These are phyloP conservation scores for Friedmanniomyces simplex DNA, from an alignment of 495 filamentous ascomycete genomes.

Conservation along the genomic window DNA sequence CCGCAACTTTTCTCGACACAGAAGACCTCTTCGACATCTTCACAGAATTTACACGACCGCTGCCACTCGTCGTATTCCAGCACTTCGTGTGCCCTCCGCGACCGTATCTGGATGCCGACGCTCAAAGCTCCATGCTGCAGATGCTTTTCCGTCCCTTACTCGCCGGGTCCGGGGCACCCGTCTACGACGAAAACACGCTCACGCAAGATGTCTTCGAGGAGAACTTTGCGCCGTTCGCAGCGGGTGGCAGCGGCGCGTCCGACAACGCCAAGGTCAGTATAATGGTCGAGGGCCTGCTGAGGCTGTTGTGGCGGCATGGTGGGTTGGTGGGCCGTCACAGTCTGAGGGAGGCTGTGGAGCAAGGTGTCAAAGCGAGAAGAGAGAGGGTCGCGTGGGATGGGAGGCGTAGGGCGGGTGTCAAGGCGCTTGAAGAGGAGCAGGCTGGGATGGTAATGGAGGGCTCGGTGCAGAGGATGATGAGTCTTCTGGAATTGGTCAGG, in stretches of 20 bases:
- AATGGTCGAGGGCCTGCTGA: constrained; percentile 59
- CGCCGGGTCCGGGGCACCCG: constrained; percentile 42
- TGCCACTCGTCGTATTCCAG: constrained; percentile 62
- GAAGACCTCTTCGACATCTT: constrained; percentile 58
- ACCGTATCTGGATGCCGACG: constrained; percentile 8
- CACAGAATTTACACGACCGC: constrained; percentile 50
- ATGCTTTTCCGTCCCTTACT: constrained; percentile 53
- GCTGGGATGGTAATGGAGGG: constrained; percentile 22
- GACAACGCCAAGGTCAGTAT: constrained; percentile 79
- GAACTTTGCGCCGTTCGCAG: constrained; percentile 63
- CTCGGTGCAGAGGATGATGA: constrained; percentile 11
- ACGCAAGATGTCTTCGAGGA: constrained; percentile 42
- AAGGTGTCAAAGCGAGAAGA: constrained; percentile 55
- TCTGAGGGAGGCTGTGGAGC: constrained; percentile 45
- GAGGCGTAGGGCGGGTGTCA: constrained; percentile 32
- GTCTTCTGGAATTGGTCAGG: constrained; percentile 1
- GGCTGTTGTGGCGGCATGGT: constrained; percentile 41
- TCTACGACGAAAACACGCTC: constrained; percentile 32
- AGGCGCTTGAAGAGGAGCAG: constrained; percentile 33
- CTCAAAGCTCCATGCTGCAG: constrained; percentile 50
- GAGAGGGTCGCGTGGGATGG: constrained; percentile 41
- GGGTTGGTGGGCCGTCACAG: constrained; percentile 35
- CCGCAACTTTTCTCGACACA: constrained; percentile 37
- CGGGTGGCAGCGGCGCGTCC: constrained; percentile 47
- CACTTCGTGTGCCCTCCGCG: constrained; percentile 47